Conservation (phyloP, 2,329 filamentous ascomycete species). For the Colletotrichum sansevieriae region DNA sequence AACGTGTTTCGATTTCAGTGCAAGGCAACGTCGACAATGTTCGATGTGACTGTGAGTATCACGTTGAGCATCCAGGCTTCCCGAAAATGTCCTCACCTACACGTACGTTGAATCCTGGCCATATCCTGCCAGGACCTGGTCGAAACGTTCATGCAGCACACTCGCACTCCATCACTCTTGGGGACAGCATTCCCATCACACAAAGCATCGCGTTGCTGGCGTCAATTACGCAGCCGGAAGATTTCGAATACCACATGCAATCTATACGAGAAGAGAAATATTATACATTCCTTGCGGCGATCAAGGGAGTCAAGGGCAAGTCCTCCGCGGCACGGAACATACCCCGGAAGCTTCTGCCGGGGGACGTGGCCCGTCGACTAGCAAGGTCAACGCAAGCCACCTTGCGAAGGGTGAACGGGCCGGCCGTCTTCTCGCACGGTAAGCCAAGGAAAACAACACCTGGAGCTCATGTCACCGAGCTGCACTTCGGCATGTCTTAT, state of each 20-base stretch:
- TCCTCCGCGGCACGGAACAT: constrained; percentile 9
- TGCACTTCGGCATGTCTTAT: constrained; percentile 26
- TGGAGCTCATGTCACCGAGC: background rate
- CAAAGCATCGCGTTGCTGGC: no score
- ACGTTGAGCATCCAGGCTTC: background rate
- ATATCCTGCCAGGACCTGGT: background rate
- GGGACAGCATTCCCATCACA: background rate
- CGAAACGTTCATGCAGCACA: background rate
- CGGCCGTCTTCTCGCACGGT: background rate
- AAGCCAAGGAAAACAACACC: constrained; percentile 6
- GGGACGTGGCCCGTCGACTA: constrained; percentile 22
- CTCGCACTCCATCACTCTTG: background rate
- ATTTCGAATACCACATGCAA: no score
- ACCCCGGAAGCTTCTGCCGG: constrained; percentile 30
- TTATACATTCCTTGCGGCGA: constrained; percentile 23
- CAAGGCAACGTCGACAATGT: background rate
- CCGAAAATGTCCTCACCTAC: no score
- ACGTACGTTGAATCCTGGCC: background rate
- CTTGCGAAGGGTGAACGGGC: background rate
- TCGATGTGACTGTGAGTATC: background rate
- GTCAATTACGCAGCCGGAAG: no score
- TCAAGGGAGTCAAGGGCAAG: constrained; percentile 5
- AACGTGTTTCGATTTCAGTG: constrained; percentile 8
- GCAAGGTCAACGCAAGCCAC: constrained; percentile 7
- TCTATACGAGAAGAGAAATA: constrained; percentile 12